Evolutionary conservation across 2,329 filamentous ascomycete genomes (phyloP), one percentile per base, ranked within the genome.

Genomic region (Alternaria burnsii): DNA sequence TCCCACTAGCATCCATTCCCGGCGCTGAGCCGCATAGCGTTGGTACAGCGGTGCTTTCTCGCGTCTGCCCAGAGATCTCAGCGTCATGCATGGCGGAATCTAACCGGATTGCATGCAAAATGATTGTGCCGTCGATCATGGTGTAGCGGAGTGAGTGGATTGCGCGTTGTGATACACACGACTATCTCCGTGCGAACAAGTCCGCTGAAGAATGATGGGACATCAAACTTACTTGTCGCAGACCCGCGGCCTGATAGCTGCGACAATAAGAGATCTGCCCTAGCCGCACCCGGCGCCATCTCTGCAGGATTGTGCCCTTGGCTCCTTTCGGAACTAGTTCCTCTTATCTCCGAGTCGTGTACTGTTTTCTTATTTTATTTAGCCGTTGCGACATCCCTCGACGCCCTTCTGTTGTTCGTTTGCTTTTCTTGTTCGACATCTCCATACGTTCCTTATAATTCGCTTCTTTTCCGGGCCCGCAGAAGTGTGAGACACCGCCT

Each of bases 361-460:
- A 54, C 51, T 56, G 48, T 53, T 61, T 58, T 56, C 57, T 41
- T 58, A 52, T 59, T 66, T 63, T 52, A 28, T 55, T 62, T 50
- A 53, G 57, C 62, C 59, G 50, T 61, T 62, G 58, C 50, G 46
- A 48, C 48, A 26, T 26, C 30, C 38, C 46, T 41, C 34, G 18
- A 36, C 20, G 40, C 26, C 20, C 38, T 47, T 57, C 46, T 41
- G 16, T 54, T 32, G 53, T 47, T 18, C 24, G 30, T 38, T 48
- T 53, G 24, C 50, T 44, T 34, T 42, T 61, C 57, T 63, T 40
- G 55, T 44, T 41, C 20, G 28, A 30, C 16, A 44, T 38, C 30
- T 38, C 30, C 53, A 55, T 56, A 62, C 62, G 41, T 61, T 69
- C 60, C 55, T 69, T 71, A 55, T 43, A 56, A 63, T 42, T 52